Evolutionary conservation across 2,329 filamentous ascomycete species (phyloP), one percentile per base, ranked within the genome.

Genomic region (Stachybotrys elegans): DNA sequence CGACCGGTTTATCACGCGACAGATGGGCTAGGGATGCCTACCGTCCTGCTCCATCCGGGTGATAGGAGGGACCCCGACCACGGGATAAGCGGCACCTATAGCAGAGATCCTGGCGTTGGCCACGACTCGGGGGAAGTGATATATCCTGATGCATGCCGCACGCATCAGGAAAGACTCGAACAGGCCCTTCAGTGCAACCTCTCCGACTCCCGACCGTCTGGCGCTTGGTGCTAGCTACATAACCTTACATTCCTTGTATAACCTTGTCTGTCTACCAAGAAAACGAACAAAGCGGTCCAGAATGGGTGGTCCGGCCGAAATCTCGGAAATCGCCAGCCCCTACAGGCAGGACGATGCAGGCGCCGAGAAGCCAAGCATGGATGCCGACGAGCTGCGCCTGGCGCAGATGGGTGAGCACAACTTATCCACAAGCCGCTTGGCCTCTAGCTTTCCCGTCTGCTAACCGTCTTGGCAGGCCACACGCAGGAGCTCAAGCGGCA

Each of bases 401-500:
- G 68, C 68, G 20, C 68, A 71, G 46, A 70, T 70, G 68, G 67
- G 66, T 69, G 47, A 22, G 60, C 51, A 40, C 17, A 14, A 3
- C 2, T 2, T 31, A 6, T 12, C 21, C 9, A 17, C 14, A 11
- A 25, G 6, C 6, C 8, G 7, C 7, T 6, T 31, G 35, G 13
- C 25, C 25, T 14, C 9, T 12, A 38, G 22, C 22, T 43, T 42
- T 29, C 48, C 35, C 17, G 6, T 6, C 12, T 5, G 14, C 9
- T 42, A 9, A 14, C 9, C 25, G 14, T 14, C 25, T 29, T 9
- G 14, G 14, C 17, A 66, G 71, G 71, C 11, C 71, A 75, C 48
- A 67, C 62, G n/a, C 71, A 74, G 48, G 70, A 75, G 49, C 56
- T 75, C 16, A 64, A 71, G 43, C 62, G 71, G 13, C 69, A 73